Evolutionary conservation across 148 eudicot species (phyloP), one percentile per base, ranked within the genome.

Genomic region (Vaccinium macrocarpon): DNA sequence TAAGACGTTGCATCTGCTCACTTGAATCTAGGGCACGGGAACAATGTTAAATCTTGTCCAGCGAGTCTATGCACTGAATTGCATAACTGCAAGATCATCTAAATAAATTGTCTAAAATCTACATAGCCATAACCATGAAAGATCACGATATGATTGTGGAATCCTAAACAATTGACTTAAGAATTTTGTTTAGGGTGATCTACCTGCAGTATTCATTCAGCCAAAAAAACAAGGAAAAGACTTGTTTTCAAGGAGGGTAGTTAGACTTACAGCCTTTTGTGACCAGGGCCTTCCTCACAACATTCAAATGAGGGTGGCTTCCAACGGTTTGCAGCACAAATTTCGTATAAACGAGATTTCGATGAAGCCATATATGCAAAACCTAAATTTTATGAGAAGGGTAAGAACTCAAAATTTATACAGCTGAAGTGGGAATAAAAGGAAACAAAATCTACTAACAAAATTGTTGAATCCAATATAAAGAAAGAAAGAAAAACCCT

Each of bases 301-400:
- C 83, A 64, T 48, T 64, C 83, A 27, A 64, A 81, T 1, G 14
- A 8, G 23, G 59, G 76, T 49, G 29, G 75, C 16, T 66, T 19
- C 83, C 83, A 66, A 27, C 49, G n/a, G 42, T 81, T 81, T 6
- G 83, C 56, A 23, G 57, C 76, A 27, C 76, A 81, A 53, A 81
- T 25, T 10, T 81, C 76, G 10, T 81, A 15, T 8, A 81, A 49
- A 16, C 50, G 57, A 15, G 83, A 48, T 66, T 81, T 81, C 5
- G 76, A 59, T 42, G 73, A 64, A 32, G 19, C 53, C 82, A 61
- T 61, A 27, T 5, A 10, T 11, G 21, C 46, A 3, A 61, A 46
- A 52, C 52, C 72, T 59, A 38, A 21, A 49, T 2, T 27, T 9
- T 8, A 8, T 1, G 23, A 79, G 3, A 14, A 15, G 11, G 27